phyloP scores from a whole-genome alignment of 176 grass and related monocot species.

The Alopecurus myosuroides region DNA sequence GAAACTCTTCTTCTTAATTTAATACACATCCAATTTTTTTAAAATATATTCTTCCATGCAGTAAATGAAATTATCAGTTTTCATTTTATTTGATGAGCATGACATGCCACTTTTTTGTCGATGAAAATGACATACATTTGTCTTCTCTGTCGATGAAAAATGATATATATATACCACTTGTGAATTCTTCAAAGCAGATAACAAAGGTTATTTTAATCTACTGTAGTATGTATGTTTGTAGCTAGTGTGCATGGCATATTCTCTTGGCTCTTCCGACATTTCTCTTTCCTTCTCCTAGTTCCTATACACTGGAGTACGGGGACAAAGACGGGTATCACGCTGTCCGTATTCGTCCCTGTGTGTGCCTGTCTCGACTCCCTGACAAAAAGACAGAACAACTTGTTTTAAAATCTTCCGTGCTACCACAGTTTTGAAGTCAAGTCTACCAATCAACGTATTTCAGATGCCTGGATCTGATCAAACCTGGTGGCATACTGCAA shows the following conservation, averaged over 20 bases:
- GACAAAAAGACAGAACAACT: neutral
- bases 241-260: neutral
- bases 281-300: neutral
- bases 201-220: neutral
- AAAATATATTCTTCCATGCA: no score
- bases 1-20: no score
- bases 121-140: no score
- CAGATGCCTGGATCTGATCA: neutral
- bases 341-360: neutral
- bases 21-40: no score
- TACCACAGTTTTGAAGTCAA: neutral
- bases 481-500: neutral
- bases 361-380: neutral
- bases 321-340: neutral
- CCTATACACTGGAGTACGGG: neutral
- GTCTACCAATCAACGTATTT: neutral
- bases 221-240: neutral
- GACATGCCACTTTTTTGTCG: neutral
- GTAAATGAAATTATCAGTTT: no score
- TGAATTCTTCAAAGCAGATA: neutral
- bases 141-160: no score
- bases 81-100: neutral
- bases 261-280: neutral
- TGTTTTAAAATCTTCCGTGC: neutral
- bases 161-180: neutral